Conservation (phyloP, 192 early-diverging fungal species). For the Coemansia furcata region DNA sequence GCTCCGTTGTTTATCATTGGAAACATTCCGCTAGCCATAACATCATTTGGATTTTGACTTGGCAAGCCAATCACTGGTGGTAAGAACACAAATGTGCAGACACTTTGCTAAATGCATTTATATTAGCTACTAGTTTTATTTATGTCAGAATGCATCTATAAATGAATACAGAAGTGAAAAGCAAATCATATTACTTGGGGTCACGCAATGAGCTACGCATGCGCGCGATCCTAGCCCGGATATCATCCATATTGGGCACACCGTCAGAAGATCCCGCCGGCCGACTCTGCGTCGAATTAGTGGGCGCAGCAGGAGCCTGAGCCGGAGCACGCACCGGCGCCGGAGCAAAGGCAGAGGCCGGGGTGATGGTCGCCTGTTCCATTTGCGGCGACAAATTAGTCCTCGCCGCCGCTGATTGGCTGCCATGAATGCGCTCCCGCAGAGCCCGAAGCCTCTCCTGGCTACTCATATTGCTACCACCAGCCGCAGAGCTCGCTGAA, state of each 20-base stretch:
- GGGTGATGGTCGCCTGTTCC: conserved; percentile 1
- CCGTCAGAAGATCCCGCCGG: conserved; percentile 2
- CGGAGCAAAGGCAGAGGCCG: neutral
- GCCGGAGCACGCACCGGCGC: neutral
- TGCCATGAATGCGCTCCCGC: conserved; percentile 34
- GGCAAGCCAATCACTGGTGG: no score
- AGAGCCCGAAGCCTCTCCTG: conserved; percentile 21
- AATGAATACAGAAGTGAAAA: neutral
- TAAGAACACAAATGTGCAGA: no score
- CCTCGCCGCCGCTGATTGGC: neutral
- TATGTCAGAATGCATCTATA: neutral
- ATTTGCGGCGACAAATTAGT: neutral
- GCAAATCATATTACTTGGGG: conserved; percentile 2
- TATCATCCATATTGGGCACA: conserved; percentile 24
- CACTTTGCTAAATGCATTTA: no score
- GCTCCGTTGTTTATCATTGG: neutral
- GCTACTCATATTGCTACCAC: conserved; percentile 3
- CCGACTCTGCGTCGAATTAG: neutral
- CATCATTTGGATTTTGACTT: neutral
- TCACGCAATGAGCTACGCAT: conserved; percentile 39
- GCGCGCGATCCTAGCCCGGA: conserved; percentile 16
- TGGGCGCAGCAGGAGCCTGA: neutral
- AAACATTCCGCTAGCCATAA: neutral
- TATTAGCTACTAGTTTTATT: neutral
- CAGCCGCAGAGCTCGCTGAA: neutral